phyloP scores from a whole-genome alignment of 345 rosid genomes.

The Syzygium oleosum region DNA sequence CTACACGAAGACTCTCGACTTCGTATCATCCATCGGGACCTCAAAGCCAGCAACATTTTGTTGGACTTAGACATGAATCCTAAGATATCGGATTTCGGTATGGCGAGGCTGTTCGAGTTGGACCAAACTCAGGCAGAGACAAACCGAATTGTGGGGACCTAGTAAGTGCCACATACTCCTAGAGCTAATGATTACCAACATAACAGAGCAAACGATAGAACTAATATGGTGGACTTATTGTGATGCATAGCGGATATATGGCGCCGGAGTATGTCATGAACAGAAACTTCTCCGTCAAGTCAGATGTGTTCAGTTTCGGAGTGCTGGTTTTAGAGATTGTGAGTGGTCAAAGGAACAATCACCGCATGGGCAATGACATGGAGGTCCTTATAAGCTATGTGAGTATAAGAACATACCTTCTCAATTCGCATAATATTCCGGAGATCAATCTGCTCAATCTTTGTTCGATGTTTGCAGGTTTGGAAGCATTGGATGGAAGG shows the following conservation, averaged over 20 bases:
- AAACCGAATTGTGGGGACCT: constrained; percentile 27
- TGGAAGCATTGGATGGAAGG: constrained; percentile 56
- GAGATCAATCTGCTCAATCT: neutral
- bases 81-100: constrained; percentile 40
- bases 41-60: constrained; percentile 35
- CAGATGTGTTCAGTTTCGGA: constrained; percentile 51
- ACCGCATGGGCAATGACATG: constrained; percentile 1
- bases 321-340: constrained; percentile 42
- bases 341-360: constrained; percentile 23
- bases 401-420: neutral
- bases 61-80: constrained; percentile 33
- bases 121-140: constrained; percentile 30
- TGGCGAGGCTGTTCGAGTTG: constrained; percentile 31
- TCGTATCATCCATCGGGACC: constrained; percentile 34
- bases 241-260: constrained; percentile 27
- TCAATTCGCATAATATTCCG: neutral
- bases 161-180: constrained; percentile 6
- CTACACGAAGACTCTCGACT: constrained; percentile 39
- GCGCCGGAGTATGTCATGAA: constrained; percentile 48
- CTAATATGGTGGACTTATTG: neutral
- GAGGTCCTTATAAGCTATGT: constrained; percentile 29
- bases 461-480: constrained; percentile 13
- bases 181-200: neutral
- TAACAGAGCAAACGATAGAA: neutral
- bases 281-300: constrained; percentile 37